Percentiles rank a stretch among this genome's conserved stretches.
Conservation (phyloP, 108 stramenopile genomes). For the Discostella stelligeroides region DNA sequence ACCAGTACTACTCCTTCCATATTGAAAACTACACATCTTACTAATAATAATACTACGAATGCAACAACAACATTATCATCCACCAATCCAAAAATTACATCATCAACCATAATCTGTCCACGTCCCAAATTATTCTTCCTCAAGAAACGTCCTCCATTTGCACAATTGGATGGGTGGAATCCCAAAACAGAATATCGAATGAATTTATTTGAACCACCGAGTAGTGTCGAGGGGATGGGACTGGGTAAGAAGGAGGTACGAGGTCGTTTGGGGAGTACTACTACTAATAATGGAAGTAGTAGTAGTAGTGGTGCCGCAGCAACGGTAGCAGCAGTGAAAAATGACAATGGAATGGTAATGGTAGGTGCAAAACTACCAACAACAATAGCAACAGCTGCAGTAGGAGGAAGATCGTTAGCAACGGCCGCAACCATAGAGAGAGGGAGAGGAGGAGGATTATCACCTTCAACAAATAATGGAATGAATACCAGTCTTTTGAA, state of each 20-base stretch:
- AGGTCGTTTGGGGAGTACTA: constrained; percentile 6
- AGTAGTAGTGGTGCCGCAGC: no score
- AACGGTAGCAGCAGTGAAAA: neutral
- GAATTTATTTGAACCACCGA: constrained; percentile 34
- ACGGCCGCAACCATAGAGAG: no score
- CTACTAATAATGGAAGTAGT: neutral
- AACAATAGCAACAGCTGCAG: no score
- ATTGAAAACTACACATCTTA: no score
- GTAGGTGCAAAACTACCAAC: no score
- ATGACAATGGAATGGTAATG: no score
- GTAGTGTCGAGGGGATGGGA: constrained; percentile 33
- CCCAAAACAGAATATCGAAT: constrained; percentile 26
- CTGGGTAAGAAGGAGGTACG: constrained; percentile 40
- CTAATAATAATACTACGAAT: neutral
- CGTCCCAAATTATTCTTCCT: constrained; percentile 50
- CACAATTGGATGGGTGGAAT: constrained; percentile 42
- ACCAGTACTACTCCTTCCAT: no score
- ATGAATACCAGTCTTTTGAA: no score
- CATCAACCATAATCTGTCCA: constrained; percentile 20
- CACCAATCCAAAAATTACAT: no score
- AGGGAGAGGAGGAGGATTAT: no score
- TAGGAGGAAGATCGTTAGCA: no score
- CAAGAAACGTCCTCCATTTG: constrained; percentile 47
- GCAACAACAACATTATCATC: constrained; percentile 1
- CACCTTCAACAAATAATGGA: no score